Evolutionary conservation across 2,329 filamentous ascomycete species (phyloP), one percentile per base, ranked within the genome.

Genomic region (Fusarium transvaalense): DNA sequence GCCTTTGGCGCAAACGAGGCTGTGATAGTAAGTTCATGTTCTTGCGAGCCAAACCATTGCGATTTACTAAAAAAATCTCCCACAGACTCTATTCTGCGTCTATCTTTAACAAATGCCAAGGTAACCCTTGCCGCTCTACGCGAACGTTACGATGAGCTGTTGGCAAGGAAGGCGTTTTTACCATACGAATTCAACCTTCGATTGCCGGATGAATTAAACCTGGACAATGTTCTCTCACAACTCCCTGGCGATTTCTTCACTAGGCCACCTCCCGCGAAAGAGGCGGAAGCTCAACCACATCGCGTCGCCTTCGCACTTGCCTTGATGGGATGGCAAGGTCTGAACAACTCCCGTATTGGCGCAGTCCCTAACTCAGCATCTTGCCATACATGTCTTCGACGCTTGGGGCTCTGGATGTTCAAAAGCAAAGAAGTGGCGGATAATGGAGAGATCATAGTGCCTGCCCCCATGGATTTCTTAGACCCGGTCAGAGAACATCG

Each of bases 381-480:
- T 6, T 99, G 96, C 78, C 86, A 91, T 61, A 92, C 93, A 21
- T 99, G 96, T 77, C 92, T 97, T 75, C 89, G 96, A 61, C 89
- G 94, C 2, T 84, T 98, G 0, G 96, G 96, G 0, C 84, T 99
- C 3, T 99, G 96, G 96, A 91, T 99, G 83, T 98, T 97, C 78
- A 91, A 89, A 74, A 90, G 89, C 77, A 94, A 90, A 78, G 87
- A 88, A 72, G 86, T 91, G 31, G 85, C 88, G 60, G 81, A 82
- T 2, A 78, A 81, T 17, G 84, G 84, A 0, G 79, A 84, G 35
- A 80, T 89, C 12, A 78, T 90, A 13, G 83, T 86, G 6, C 85
- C 86, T 2, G 86, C 89, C 4, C 85, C 86, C 2, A 90, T 92
- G 84, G 86, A 88, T 69, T 83, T 87, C 57, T 83, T 96, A 2